Percentiles rank a stretch among this genome's conserved stretches.
Evolutionary conservation across 345 rosid genomes (phyloP).

Genomic region (Anacardium occidentale): DNA sequence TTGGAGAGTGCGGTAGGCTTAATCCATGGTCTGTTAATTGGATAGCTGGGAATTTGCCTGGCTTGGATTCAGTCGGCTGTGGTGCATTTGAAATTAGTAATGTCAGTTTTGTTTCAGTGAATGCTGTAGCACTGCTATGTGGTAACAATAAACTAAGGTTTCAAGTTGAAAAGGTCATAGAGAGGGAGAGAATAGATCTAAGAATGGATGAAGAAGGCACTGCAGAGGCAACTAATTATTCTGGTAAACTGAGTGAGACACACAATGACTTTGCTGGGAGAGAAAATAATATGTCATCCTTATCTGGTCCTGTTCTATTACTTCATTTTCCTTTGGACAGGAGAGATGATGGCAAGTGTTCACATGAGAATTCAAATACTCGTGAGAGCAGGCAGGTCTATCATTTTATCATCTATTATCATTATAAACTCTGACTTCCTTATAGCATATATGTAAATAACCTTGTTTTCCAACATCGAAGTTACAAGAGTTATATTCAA

Average conservation of each 20-base stretch:
- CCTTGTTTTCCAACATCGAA: background rate
- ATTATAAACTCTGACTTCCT: background rate
- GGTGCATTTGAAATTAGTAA: conserved; percentile 62
- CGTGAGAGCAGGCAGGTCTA: conserved; percentile 20
- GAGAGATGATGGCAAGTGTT: conserved; percentile 17
- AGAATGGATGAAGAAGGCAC: conserved; percentile 25
- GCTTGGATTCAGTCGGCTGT: conserved; percentile 55
- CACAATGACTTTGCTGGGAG: conserved; percentile 35
- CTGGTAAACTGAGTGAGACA: conserved; percentile 11
- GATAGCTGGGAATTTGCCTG: conserved; percentile 53
- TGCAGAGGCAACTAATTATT: conserved; percentile 10
- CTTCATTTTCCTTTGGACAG: conserved; percentile 57
- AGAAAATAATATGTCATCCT: conserved; percentile 36
- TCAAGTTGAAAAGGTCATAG: conserved; percentile 52
- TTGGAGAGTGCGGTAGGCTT: conserved; percentile 50
- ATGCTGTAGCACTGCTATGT: conserved; percentile 56
- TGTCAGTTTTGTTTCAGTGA: conserved; percentile 58
- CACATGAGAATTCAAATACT: conserved; percentile 13
- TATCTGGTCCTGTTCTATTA: conserved; percentile 58
- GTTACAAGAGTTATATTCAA: background rate
- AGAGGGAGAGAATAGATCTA: conserved; percentile 45
- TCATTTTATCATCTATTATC: conserved; percentile 1
- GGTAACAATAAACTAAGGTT: conserved; percentile 42
- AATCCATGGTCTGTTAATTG: conserved; percentile 39
- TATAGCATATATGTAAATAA: background rate